Percentiles rank a stretch among this genome's conserved stretches.
Conservation (phyloP, 2,329 filamentous ascomycete species). For the Beauveria varroae region DNA sequence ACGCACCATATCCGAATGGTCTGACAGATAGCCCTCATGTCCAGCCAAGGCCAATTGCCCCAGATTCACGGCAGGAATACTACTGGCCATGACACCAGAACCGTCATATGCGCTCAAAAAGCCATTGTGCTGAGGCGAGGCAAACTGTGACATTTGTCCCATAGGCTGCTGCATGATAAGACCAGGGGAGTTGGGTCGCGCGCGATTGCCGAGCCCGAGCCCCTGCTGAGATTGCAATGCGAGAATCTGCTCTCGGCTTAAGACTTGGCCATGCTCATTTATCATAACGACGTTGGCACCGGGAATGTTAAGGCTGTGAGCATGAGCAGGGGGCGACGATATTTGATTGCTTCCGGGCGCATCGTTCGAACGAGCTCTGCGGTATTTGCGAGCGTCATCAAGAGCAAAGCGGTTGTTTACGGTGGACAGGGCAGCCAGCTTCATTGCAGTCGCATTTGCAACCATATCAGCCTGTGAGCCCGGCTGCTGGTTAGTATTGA, state of each 20-base stretch:
- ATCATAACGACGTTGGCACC: conserved; percentile 84
- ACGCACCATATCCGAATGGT: conserved; percentile 84
- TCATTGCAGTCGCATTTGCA: conserved; percentile 98
- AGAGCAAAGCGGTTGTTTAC: conserved; percentile 97
- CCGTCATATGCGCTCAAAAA: conserved; percentile 86
- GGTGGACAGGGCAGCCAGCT: conserved; percentile 89
- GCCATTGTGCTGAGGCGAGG: conserved; percentile 88
- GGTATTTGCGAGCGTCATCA: conserved; percentile 94
- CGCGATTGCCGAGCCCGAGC: conserved; percentile 59
- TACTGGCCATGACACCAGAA: conserved; percentile 60
- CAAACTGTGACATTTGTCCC: conserved; percentile 60
- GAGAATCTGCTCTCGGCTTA: conserved; percentile 78
- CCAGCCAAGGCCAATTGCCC: conserved; percentile 62
- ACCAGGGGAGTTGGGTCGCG: conserved; percentile 83
- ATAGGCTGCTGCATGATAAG: conserved; percentile 68
- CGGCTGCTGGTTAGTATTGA: conserved; percentile 41
- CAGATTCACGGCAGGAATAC: conserved; percentile 63
- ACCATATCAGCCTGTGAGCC: conserved; percentile 82
- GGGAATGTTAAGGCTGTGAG: conserved; percentile 53
- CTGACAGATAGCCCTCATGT: conserved; percentile 83
- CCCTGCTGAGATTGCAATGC: conserved; percentile 65
- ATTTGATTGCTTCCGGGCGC: conserved; percentile 55
- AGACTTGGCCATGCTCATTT: conserved; percentile 82
- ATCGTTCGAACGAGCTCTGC: conserved; percentile 83
- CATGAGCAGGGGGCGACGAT: conserved; percentile 45